Base-by-base conservation (phyloP, 2,329 filamentous ascomycete genomes). In the Gnomoniopsis sp. region DNA sequence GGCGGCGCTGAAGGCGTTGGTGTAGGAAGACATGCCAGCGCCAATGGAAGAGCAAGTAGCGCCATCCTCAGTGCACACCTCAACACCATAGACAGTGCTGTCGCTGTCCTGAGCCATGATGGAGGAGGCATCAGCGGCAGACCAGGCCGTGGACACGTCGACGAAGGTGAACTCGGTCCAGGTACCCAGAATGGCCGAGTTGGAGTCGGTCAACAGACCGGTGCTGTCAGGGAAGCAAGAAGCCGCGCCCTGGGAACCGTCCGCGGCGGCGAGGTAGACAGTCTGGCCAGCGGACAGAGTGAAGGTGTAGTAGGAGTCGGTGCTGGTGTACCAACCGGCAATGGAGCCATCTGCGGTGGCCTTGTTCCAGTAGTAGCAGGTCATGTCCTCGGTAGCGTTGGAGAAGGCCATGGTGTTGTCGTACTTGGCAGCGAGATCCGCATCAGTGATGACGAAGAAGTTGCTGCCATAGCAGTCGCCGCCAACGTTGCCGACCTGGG, bases 291-390 rank as follows among this genome's bases (percentile, higher is more conserved):
- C 70, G 30, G 68, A 33, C 33, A 83, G 72, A 50, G 58, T 69
- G 67, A 82, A 82, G 56, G 61, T 69, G 53, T 78, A 49, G 51
- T 71, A 76, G 2, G 53, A 53, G 64, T 73, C 69, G 58, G 72
- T 72, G 55, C 63, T 61, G 41, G 56, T 60, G 71, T 77, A 82
- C 74, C 79, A 79, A 64, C 80, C 80, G 66, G 79, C 73, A 68
- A 82, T 74, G 38, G 60, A 58, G 43, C 73, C 72, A 49, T 73
- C 64, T 15, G 71, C 67, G 48, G 79, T 80, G 55, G 82, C 80
- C 78, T 83, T 83, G 77, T 80, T 79, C 73, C 71, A 81, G 73
- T 75, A 77, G 38, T 66, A 65, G 67, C 80, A 81, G 47, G 69
- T 44, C 57, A 73, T 71, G 48, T 66, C 51, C 47, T 60, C 53